Percentiles rank a stretch among this genome's conserved stretches.
These are phyloP conservation scores for Dalbergia cultrata DNA, from an alignment of 306 rosid genomes.

Conservation along the genomic window DNA sequence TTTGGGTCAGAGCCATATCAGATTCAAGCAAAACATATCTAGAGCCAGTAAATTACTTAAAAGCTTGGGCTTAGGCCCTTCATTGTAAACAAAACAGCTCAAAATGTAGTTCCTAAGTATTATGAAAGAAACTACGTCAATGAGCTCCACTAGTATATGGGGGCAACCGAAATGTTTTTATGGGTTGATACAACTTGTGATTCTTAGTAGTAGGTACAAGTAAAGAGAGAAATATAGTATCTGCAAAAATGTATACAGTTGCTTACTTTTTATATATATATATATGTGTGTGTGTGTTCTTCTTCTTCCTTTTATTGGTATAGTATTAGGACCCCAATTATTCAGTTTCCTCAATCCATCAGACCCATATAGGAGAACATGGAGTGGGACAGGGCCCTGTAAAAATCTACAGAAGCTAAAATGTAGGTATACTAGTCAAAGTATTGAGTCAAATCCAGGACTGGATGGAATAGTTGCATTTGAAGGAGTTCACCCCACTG, in stretches of 20 bases:
- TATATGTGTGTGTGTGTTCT: neutral
- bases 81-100: neutral
- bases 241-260: slow-evolving; percentile 63
- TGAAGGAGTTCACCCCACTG: slow-evolving; percentile 99
- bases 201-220: slow-evolving; percentile 39
- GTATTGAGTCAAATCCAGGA: slow-evolving; percentile 76
- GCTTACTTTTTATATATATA: slow-evolving; percentile 41
- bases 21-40: neutral
- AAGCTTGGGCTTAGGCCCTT: slow-evolving; percentile 36
- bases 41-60: slow-evolving; percentile 25
- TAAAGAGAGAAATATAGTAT: slow-evolving; percentile 37
- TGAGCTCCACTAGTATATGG: slow-evolving; percentile 41
- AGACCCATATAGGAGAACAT: slow-evolving; percentile 47
- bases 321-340: slow-evolving; percentile 68
- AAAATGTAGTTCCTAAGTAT: slow-evolving; percentile 34
- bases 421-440: slow-evolving; percentile 33
- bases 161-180: slow-evolving; percentile 17
- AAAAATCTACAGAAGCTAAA: slow-evolving; percentile 61
- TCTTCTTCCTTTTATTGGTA: slow-evolving; percentile 60
- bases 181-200: slow-evolving; percentile 47
- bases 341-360: slow-evolving; percentile 54
- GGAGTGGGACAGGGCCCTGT: slow-evolving; percentile 67
- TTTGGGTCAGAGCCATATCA: neutral
- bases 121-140: slow-evolving; percentile 36
- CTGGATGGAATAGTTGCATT: slow-evolving; percentile 87